These are phyloP conservation scores for Marchantia paleacea DNA, from an alignment of 225 moss, liverwort and hornwort species.

Conservation along the genomic window DNA sequence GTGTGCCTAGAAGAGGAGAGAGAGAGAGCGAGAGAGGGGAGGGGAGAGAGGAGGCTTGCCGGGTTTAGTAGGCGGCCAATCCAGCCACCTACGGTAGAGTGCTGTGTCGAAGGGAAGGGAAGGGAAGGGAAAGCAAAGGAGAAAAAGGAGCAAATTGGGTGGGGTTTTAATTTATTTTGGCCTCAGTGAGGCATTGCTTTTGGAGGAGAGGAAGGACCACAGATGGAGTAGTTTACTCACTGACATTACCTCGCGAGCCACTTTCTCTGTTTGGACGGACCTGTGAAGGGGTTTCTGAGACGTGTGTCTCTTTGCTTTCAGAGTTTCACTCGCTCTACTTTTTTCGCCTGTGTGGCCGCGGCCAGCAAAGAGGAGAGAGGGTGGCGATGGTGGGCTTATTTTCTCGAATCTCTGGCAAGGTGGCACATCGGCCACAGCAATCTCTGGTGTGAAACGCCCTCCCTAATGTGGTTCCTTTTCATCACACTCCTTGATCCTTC, in stretches of 20 bases:
- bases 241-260: neutral
- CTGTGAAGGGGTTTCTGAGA: constrained; percentile 10
- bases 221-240: constrained; percentile 4
- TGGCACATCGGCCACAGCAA: constrained; percentile 46
- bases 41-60: neutral
- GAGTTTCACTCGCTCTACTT: constrained; percentile 4
- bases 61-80: constrained; percentile 6
- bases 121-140: neutral
- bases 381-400: constrained; percentile 48
- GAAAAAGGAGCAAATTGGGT: neutral
- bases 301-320: constrained; percentile 7
- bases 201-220: constrained; percentile 4
- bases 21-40: neutral
- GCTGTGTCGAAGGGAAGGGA: neutral
- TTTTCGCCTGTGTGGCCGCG: constrained; percentile 15
- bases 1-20: constrained; percentile 5
- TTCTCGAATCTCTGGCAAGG: constrained; percentile 45
- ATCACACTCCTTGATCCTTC: neutral
- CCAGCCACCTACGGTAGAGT: neutral
- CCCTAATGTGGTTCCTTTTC: neutral
- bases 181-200: neutral
- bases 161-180: neutral
- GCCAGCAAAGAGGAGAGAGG: neutral
- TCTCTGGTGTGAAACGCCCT: constrained; percentile 39
- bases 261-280: constrained; percentile 15